Conservation (phyloP, 805 yeast genomes). For the Wickerhamiella occidentalis region DNA sequence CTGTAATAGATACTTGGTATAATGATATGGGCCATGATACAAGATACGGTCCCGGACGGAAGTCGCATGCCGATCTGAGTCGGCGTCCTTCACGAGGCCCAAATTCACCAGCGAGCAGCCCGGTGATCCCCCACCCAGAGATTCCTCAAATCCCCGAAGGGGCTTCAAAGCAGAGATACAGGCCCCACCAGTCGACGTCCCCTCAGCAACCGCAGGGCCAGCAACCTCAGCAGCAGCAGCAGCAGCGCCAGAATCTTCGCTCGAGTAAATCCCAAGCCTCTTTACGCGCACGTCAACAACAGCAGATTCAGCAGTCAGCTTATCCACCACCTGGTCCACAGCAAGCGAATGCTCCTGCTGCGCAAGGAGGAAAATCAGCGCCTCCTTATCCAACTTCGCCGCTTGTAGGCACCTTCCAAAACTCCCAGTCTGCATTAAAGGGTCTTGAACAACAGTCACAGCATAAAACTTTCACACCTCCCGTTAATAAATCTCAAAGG, state of each 20-base stretch:
- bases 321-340: background rate
- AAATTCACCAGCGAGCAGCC: background rate
- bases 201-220: background rate
- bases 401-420: background rate
- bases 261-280: background rate
- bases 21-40: constrained; percentile 1
- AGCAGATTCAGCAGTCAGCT: background rate
- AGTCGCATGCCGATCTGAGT: background rate
- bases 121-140: background rate
- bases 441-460: background rate
- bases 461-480: background rate
- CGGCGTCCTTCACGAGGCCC: constrained; percentile 8
- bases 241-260: background rate
- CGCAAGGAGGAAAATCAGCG: background rate
- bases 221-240: background rate
- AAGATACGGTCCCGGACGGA: constrained; percentile 5
- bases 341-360: background rate
- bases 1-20: background rate
- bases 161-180: constrained; percentile 4
- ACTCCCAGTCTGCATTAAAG: background rate
- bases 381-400: background rate
- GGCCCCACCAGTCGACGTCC: background rate
- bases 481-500: background rate
- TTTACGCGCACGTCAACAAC: background rate
- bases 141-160: background rate